A percentile compares a stretch with the other conserved stretches of the same genome.
phyloP scores from a whole-genome alignment of 1,284 basidiomycete genomes.

The Heliocybe sulcata region DNA sequence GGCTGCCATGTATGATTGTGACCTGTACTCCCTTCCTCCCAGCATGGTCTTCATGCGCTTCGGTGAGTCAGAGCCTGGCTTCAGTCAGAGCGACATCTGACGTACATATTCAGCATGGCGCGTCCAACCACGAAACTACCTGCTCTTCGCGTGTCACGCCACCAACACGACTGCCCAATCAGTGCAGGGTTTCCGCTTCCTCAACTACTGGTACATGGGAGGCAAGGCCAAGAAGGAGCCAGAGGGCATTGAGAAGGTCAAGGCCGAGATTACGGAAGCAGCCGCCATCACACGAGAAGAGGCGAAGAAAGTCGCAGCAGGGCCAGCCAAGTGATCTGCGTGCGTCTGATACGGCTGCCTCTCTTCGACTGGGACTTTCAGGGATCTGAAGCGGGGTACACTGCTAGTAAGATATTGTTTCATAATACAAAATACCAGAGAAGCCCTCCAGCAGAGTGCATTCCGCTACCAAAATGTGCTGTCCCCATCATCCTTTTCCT shows the following conservation, averaged over 20 bases:
- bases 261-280: constrained; percentile 43
- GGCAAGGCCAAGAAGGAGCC: constrained; percentile 60
- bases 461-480: constrained; percentile 80
- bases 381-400: constrained; percentile 3
- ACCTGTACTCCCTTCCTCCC: constrained; percentile 4
- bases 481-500: constrained; percentile 58
- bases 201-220: constrained; percentile 85
- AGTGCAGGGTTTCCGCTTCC: constrained; percentile 77
- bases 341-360: neutral
- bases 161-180: constrained; percentile 87
- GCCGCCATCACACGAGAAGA: constrained; percentile 33
- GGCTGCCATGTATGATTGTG: constrained; percentile 1
- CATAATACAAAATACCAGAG: constrained; percentile 8
- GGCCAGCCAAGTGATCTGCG: neutral
- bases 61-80: constrained; percentile 38
- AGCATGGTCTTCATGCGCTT: constrained; percentile 96
- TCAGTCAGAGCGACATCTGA: neutral
- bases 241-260: constrained; percentile 14
- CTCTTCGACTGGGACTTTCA: neutral
- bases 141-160: constrained; percentile 87
- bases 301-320: constrained; percentile 26
- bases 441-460: neutral
- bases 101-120: constrained; percentile 67
- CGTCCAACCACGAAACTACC: constrained; percentile 91
- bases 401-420: constrained; percentile 10